Conservation (phyloP, 2,329 filamentous ascomycete genomes). For the Sphaerulina vaccinii region DNA sequence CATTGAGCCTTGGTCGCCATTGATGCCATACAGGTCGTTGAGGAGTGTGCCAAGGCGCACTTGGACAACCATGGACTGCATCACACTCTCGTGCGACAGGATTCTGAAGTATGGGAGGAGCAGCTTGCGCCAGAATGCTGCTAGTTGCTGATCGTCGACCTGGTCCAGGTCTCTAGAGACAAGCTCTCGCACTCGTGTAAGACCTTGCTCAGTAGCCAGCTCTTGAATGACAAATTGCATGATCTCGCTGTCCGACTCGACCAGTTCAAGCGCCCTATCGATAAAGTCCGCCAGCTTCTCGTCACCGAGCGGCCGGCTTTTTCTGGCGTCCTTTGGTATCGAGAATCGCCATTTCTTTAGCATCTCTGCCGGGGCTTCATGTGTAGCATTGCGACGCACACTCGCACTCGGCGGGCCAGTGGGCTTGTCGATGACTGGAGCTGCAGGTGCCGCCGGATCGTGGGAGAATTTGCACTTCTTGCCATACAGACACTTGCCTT, state of each 20-base stretch:
- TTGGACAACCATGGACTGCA: slow-evolving; percentile 9
- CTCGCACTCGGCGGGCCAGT: too few relatives aligned
- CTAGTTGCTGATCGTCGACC: not conserved
- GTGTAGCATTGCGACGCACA: too few relatives aligned
- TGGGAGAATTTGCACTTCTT: not conserved
- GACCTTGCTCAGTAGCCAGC: slow-evolving; percentile 8
- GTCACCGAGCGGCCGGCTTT: slow-evolving; percentile 10
- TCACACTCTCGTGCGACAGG: slow-evolving; percentile 15
- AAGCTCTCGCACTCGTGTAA: slow-evolving; percentile 10
- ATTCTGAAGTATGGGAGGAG: slow-evolving; percentile 19
- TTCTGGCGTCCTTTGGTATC: slow-evolving; percentile 4
- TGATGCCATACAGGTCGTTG: slow-evolving; percentile 12
- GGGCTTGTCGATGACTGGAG: not conserved
- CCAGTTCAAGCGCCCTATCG: not conserved
- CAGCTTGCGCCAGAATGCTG: not conserved
- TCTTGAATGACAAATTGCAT: slow-evolving; percentile 13
- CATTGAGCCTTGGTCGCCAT: slow-evolving; percentile 5
- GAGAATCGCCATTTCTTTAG: not conserved
- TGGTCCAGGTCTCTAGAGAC: slow-evolving; percentile 3
- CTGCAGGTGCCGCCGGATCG: not conserved
- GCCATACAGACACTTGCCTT: slow-evolving; percentile 1
- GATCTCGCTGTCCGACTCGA: slow-evolving; percentile 4
- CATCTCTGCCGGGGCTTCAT: not conserved
- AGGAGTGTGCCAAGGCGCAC: slow-evolving; percentile 8
- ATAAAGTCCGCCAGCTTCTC: slow-evolving; percentile 8